Evolutionary conservation across 306 rosid genomes (phyloP), one percentile per base, ranked within the genome.

Genomic region (Amphicarpaea edgeworthii): DNA sequence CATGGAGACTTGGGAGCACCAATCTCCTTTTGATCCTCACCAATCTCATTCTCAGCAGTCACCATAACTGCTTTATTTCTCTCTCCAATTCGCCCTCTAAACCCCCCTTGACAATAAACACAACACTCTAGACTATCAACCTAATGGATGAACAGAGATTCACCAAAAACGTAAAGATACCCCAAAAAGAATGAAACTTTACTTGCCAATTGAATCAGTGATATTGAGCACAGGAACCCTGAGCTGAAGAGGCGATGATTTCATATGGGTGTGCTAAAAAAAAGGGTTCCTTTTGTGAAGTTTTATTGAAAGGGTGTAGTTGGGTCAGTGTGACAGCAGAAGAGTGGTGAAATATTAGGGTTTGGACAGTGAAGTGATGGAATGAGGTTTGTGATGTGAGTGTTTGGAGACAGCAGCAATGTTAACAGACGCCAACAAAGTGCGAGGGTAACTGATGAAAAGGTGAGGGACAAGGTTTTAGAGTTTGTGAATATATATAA

Each of bases 1-100:
- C 97, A 95, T 1, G 99, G 93, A 8, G 97, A 90, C 86, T 85
- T 90, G 10, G 93, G 95, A 19, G 71, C 97, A 80, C 49, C 81
- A 54, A 70, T 62, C 68, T 86, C 97, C 81, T 81, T 91, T 72
- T 68, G 84, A 82, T 79, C 83, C 61, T 82, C 88, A 54, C 76
- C 69, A 86, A 76, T 81, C 76, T 91, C 93, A 82, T 73, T 87
- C 12, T 92, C 99, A 66, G 84, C 96, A 90, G 73, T 87, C 80
- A 90, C 90, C 96, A 95, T 92, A 72, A 75, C 86, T 81, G 45
- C 3, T 43, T 81, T 77, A 8, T 40, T 50, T 55, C 70, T 79
- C 88, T 77, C 81, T 54, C 75, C 75, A 77, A 78, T 54, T 53
- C 34, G 9, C 66, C 67, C 64, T 50, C 50, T 2, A 64, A 63